These are phyloP conservation scores for Antitrichia curtipendula DNA, from an alignment of 225 moss, liverwort and hornwort species.

Conservation along the genomic window DNA sequence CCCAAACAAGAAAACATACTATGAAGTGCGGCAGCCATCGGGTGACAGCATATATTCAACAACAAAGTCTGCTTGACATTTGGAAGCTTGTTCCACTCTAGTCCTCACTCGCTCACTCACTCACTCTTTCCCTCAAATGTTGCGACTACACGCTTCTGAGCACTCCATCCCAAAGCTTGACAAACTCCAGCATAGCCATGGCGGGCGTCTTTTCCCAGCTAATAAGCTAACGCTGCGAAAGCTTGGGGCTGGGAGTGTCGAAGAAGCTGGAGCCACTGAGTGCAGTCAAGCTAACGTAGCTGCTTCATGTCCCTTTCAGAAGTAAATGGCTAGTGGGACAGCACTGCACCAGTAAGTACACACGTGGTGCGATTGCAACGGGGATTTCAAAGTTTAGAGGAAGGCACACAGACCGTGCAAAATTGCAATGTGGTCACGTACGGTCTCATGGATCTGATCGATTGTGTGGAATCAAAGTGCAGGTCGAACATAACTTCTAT, in stretches of 20 bases:
- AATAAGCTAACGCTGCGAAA: neutral
- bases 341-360: neutral
- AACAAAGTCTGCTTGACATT: neutral
- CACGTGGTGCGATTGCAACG: slow-evolving; percentile 6
- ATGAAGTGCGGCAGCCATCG: neutral
- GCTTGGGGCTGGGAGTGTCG: neutral
- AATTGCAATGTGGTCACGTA: neutral
- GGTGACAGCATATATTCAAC: neutral
- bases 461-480: neutral
- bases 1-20: neutral
- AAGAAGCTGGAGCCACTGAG: neutral
- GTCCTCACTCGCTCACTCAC: neutral
- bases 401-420: neutral
- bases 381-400: neutral
- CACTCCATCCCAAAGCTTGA: neutral
- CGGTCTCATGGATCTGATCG: neutral
- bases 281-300: neutral
- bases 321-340: neutral
- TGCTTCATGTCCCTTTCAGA: neutral
- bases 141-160: neutral
- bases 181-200: neutral
- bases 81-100: neutral
- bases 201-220: neutral
- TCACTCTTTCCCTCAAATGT: neutral
- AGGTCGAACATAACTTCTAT: neutral